Conservation (phyloP, 140 eudicot genomes). For the Erigeron philadelphicus region DNA sequence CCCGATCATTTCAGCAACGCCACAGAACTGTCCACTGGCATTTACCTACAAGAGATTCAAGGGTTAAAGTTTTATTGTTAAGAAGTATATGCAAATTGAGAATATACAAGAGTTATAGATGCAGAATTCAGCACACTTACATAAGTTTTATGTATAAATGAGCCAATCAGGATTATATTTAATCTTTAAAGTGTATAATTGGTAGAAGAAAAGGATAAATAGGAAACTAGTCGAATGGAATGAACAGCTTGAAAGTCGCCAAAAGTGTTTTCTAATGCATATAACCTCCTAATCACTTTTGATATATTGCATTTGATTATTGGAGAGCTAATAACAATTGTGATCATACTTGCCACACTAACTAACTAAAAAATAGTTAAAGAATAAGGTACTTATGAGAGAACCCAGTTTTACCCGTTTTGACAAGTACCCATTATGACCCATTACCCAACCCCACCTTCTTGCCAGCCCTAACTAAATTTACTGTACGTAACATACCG, state of each 20-base stretch:
- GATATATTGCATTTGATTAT: not conserved
- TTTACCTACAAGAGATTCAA: conserved; percentile 34
- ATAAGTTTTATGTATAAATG: not conserved
- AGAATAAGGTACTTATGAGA: not conserved
- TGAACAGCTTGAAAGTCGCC: not conserved
- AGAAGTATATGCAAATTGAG: not conserved
- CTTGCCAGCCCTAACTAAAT: conserved; percentile 30
- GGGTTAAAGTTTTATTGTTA: not conserved
- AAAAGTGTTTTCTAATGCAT: not conserved
- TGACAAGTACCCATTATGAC: conserved; percentile 1
- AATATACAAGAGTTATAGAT: not conserved
- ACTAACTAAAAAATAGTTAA: not conserved
- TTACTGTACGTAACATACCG: conserved; percentile 45
- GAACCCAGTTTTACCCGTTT: not conserved
- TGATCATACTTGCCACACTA: not conserved
- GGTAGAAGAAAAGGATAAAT: not conserved
- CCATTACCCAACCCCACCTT: conserved; percentile 26
- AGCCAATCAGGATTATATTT: not conserved
- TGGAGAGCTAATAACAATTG: not conserved
- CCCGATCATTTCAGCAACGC: conserved; percentile 53
- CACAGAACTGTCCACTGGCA: conserved; percentile 54
- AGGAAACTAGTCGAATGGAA: not conserved
- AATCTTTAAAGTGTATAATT: not conserved
- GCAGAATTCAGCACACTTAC: conserved; percentile 2
- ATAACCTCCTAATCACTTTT: not conserved